Evolutionary conservation across 2,329 filamentous ascomycete species (phyloP), one percentile per base, ranked within the genome.

Genomic region (Pseudogymnoascus sp.): DNA sequence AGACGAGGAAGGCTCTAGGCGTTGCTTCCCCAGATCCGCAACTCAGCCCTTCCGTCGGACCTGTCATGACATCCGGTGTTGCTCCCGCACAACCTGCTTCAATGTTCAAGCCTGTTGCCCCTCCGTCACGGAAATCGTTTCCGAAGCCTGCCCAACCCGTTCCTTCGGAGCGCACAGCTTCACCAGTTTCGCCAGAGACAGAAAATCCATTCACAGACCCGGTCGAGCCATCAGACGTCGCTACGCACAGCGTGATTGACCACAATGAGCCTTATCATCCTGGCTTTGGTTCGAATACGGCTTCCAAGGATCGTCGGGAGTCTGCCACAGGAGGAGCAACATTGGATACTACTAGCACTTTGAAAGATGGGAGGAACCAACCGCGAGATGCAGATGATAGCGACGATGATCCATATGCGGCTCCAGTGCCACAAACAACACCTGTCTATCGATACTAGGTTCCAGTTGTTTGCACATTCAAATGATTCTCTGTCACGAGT

Each of bases 1-100:
- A 80, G 63, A 84, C 85, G 2, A 78, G 82, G 65, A 87, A 87
- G 70, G 77, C 81, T 38, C 73, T 83, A 4, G 81, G 81, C 9
- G 52, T 78, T 5, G 74, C 72, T 62, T 67, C 64, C 37, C 64
- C 65, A 49, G 52, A 60, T 23, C 67, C 67, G 35, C 69, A 45
- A 49, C 58, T 35, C 21, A 61, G 14, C 49, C 59, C 41, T 55
- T 58, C 43, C 12, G 16, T 8, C 14, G 61, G 63, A n/a, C 28
- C 40, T 21, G 41, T 62, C 31, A 52, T 55, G 49, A 55, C 49
- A 9, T 33, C 45, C 18, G 45, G 25, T 18, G 37, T 43, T 59
- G 62, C 60, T 38, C 60, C 62, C 14, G 65, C 64, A 41, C 63
- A 55, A 25, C 65, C 60, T 23, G 60, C 63, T 23, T 41, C 61